Conservation (phyloP, 1,139 yeast species). For the Saccharomyces pastorianus region DNA sequence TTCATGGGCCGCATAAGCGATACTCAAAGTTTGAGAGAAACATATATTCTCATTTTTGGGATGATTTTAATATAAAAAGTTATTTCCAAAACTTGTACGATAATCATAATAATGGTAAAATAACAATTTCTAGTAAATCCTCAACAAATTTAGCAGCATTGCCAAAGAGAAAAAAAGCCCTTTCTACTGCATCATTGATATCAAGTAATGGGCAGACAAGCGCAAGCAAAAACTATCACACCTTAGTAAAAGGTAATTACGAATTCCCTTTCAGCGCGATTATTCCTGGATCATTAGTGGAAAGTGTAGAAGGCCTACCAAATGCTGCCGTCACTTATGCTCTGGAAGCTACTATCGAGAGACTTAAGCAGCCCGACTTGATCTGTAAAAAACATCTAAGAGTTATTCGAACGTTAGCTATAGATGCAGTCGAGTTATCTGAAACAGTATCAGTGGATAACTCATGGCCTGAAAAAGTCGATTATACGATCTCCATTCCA, state of each 20-base stretch:
- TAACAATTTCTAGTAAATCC: slow-evolving; percentile 18
- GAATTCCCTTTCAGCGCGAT: slow-evolving; percentile 84
- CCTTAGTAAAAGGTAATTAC: slow-evolving; percentile 67
- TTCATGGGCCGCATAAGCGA: slow-evolving; percentile 42
- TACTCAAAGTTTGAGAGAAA: slow-evolving; percentile 55
- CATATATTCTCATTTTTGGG: slow-evolving; percentile 74
- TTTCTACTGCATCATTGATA: slow-evolving; percentile 5
- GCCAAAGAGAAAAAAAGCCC: slow-evolving; percentile 3
- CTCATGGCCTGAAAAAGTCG: slow-evolving; percentile 93
- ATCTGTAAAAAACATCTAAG: slow-evolving; percentile 66
- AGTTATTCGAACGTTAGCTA: slow-evolving; percentile 78
- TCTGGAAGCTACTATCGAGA: slow-evolving; percentile 71
- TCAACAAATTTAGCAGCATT: slow-evolving; percentile 19
- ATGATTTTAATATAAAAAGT: slow-evolving; percentile 45
- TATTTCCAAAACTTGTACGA: slow-evolving; percentile 28
- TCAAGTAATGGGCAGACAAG: slow-evolving; percentile 13
- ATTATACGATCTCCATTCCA: slow-evolving; percentile 80
- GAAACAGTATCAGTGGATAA: slow-evolving; percentile 94
- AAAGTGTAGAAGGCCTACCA: slow-evolving; percentile 84
- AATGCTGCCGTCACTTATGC: slow-evolving; percentile 76
- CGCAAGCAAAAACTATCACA: slow-evolving; percentile 29
- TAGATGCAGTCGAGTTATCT: slow-evolving; percentile 79
- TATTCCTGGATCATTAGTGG: slow-evolving; percentile 78
- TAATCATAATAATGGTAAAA: slow-evolving; percentile 16
- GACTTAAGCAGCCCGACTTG: slow-evolving; percentile 68